These are phyloP conservation scores for Nicotiana undulata DNA, from an alignment of 257 asterid species.

Conservation along the genomic window DNA sequence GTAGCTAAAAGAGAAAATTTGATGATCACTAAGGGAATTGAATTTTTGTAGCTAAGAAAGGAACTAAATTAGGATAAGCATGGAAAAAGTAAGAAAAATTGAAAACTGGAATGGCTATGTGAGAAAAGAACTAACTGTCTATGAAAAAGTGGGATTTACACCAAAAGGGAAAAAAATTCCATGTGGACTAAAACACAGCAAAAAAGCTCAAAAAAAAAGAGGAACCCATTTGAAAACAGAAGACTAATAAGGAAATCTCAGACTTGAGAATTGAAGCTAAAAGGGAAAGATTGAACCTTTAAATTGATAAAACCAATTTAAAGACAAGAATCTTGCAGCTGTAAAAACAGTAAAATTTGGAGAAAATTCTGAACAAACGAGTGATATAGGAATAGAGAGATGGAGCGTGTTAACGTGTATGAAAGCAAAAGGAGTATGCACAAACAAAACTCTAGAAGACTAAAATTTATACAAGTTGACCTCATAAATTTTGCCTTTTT, in stretches of 20 bases:
- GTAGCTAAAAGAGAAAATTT: not conserved
- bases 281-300: not conserved
- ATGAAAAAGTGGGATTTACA: not conserved
- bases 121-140: not conserved
- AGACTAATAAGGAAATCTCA: not conserved
- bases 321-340: not conserved
- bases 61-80: not conserved
- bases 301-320: too few relatives aligned
- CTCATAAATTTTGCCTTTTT: not conserved
- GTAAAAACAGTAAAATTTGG: not conserved
- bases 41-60: not conserved
- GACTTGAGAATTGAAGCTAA: not conserved
- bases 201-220: not conserved
- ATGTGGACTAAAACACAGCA: not conserved
- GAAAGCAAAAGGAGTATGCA: not conserved
- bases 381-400: not conserved
- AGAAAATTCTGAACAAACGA: not conserved
- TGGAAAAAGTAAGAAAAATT: not conserved
- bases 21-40: not conserved
- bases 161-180: slow-evolving; percentile 1
- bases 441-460: not conserved
- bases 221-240: not conserved
- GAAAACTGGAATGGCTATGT: not conserved
- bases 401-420: slow-evolving; percentile 12
- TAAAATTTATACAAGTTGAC: not conserved